A percentile compares a stretch with the other conserved stretches of the same genome.
phyloP scores from a whole-genome alignment of 257 asterid species.

The Nicotiana paniculata region DNA sequence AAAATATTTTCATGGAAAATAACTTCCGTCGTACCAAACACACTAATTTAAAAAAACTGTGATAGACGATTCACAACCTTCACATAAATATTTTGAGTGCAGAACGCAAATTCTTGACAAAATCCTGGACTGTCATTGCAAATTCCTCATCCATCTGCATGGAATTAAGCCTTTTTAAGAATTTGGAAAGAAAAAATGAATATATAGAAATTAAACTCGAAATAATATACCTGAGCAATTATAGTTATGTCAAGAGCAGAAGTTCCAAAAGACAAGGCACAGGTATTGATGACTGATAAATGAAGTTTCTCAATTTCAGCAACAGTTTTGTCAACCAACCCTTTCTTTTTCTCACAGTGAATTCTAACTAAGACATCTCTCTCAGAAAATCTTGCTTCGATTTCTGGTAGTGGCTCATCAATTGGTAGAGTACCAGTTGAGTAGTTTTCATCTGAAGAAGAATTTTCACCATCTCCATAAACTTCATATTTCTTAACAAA shows the following conservation, averaged over 20 bases:
- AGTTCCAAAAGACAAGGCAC: constrained; percentile 54
- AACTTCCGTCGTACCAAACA: not conserved
- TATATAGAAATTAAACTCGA: not conserved
- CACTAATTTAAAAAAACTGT: not conserved
- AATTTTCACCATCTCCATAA: constrained; percentile 16
- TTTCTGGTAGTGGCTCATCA: constrained; percentile 47
- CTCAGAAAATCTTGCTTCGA: constrained; percentile 48
- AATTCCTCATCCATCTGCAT: constrained; percentile 30
- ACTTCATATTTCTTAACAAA: constrained; percentile 40
- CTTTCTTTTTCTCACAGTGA: constrained; percentile 66
- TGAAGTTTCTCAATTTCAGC: constrained; percentile 55
- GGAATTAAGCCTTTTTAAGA: not conserved
- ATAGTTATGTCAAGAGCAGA: constrained; percentile 56
- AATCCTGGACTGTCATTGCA: constrained; percentile 27
- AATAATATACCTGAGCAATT: constrained; percentile 52
- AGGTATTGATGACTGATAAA: constrained; percentile 51
- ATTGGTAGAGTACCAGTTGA: not conserved
- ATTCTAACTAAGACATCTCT: constrained; percentile 50
- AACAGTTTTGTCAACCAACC: constrained; percentile 37
- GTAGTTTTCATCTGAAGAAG: constrained; percentile 27
- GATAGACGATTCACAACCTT: not conserved
- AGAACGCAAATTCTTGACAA: constrained; percentile 26
- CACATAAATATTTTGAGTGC: constrained; percentile 24
- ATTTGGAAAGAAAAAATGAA: not conserved
- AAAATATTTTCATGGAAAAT: not conserved